Base-by-base conservation (phyloP, 2,329 filamentous ascomycete species). In the Colletotrichum musae region DNA sequence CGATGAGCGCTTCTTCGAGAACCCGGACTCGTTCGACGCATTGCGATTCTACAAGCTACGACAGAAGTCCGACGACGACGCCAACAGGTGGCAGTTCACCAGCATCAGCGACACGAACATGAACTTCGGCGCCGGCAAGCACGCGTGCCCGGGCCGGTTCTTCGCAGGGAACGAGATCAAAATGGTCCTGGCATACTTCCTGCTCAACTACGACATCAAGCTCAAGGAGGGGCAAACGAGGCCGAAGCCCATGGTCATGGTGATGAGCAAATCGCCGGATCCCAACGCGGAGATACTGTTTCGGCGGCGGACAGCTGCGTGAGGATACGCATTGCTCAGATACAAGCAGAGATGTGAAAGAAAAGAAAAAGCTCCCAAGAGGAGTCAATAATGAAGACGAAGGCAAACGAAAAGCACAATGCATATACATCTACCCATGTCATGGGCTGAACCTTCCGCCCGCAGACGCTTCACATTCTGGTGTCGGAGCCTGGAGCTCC, bases 111-210 rank as follows among this genome's bases (percentile, higher is more conserved):
- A 84, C 59, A 80, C 77, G 32, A 82, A 84, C 68, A 78, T 84
- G 72, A 83, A 84, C 71, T 86, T 86, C 69, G 84, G 84, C 3
- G 81, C 82, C 5, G 84, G 84, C 45, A 81, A 81, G 70, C 82
- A 85, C 70, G 82, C 84, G 3, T 86, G 84, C 56, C 84, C 84
- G 0, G 84, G 84, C 2, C 78, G 84, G 12, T 86, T 85, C 76
- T 85, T 86, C 71, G 84, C 83, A 15, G 75, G 78, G 28, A 82
- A 83, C 71, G 81, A 82, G 73, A 81, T 85, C 71, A 85, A 86
- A 77, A 77, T 84, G 71, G 74, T 83, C 53, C 70, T 85, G 58
- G 78, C 80, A 0, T 79, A 80, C 67, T 77, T 83, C 45, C 72
- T 85, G n/a, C 75, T 84, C 56, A 77, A 79, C 69, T 85, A 83